Evolutionary conservation across 305 asterid genomes (phyloP).

Genomic region (Fraxinus angustifolia): DNA sequence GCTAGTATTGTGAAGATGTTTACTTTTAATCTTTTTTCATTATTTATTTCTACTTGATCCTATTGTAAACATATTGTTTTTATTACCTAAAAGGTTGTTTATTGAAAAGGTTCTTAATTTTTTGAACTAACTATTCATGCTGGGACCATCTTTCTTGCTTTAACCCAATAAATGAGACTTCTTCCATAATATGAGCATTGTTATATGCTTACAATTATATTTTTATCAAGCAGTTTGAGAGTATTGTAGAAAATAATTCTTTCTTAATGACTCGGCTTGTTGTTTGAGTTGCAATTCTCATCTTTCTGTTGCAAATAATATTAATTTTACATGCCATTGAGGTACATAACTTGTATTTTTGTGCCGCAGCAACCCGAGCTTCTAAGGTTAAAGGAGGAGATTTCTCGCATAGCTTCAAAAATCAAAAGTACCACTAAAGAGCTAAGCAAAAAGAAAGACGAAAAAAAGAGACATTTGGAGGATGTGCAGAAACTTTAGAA

Average conservation of each 20-base stretch:
- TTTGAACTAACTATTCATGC: background rate
- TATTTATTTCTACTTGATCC: background rate
- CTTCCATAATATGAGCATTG: background rate
- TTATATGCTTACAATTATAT: background rate
- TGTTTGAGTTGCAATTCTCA: conserved; percentile 14
- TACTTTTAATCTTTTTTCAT: background rate
- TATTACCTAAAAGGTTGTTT: background rate
- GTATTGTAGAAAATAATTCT: background rate
- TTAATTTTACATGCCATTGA: conserved; percentile 4
- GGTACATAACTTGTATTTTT: conserved; percentile 12
- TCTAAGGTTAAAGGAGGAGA: conserved; percentile 83
- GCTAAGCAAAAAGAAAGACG: conserved; percentile 73
- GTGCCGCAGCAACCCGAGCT: conserved; percentile 84
- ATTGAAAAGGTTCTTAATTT: background rate
- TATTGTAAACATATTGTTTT: background rate
- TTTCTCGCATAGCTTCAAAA: conserved; percentile 67
- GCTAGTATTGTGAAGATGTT: background rate
- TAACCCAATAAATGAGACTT: background rate
- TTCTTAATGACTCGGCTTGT: conserved; percentile 10
- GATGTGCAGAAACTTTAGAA: conserved; percentile 79
- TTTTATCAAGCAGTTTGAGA: background rate
- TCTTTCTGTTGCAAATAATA: conserved; percentile 7
- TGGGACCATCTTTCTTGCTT: background rate
- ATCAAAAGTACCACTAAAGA: conserved; percentile 75
- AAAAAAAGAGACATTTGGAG: conserved; percentile 59